Base-by-base conservation (phyloP, 2,329 filamentous ascomycete species). In the Talaromyces sp. region DNA sequence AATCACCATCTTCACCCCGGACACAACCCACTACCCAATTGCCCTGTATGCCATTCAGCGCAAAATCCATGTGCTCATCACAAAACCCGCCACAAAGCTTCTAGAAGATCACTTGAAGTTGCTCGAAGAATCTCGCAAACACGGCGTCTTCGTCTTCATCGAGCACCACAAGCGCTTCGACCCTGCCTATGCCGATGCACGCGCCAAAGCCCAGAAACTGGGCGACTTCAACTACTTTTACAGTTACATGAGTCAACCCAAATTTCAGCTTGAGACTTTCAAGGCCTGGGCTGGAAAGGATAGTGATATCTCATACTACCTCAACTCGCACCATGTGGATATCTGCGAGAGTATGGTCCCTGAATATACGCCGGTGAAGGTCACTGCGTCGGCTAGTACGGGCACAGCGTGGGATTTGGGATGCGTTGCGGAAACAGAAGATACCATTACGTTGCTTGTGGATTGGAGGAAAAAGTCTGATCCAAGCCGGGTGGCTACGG, bases 211-310 rank as follows among this genome's bases (percentile, higher is more conserved):
- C 15, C 81, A 87, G 74, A 87, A 84, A 62, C 83, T 97, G 8
- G 93, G 93, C 69, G 92, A 97, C 80, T 97, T 97, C 87, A 97
- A 96, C 84, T 97, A 97, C 84, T 97, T 96, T 78, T 97, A 97
- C 85, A 90, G 87, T 72, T 97, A 97, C 86, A 96, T 97, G 93
- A 92, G 89, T 59, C 93, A 97, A 83, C 91, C 90, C 67, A 96
- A 96, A 81, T 92, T 85, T 60, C 93, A 96, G 81, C 86, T 97
- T 57, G 91, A 96, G 83, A 97, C 93, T 0, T 97, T 97, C 87
- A 93, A 92, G 79, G 90, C 92, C 3, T 97, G 93, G 93, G 93
- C 93, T 0, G 93, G 93, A 68, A 88, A 89, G 72, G 93, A 97
- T 71, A 93, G 90, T 35, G 94, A 97, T 78, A 97, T 97, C 72